phyloP scores from a whole-genome alignment of 805 yeast genomes.

The Kazachstania taianensis region DNA sequence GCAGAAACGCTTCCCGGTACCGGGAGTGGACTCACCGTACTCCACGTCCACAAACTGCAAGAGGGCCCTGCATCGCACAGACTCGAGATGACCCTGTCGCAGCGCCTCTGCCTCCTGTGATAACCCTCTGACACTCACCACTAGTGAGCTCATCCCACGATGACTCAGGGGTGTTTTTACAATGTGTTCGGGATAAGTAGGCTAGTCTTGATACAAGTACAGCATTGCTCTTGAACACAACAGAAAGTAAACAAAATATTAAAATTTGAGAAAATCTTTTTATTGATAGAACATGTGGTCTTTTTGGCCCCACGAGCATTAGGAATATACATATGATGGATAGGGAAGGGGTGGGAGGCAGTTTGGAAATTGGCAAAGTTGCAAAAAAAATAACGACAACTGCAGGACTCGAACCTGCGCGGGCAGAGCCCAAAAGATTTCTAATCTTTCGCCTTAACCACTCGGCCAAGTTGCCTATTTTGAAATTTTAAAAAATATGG shows the following conservation, averaged over 20 bases:
- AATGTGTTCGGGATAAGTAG: no score
- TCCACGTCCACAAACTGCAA: conserved; percentile 13
- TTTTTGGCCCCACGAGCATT: no score
- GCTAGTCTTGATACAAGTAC: no score
- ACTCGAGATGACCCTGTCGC: background rate
- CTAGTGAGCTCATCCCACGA: conserved; percentile 11
- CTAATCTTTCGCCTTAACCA: conserved; percentile 58
- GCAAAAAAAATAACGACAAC: conserved; percentile 30
- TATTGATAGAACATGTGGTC: no score
- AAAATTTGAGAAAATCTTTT: no score
- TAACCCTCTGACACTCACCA: conserved; percentile 6
- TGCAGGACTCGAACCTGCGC: conserved; percentile 67
- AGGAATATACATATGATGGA: no score
- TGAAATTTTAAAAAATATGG: no score
- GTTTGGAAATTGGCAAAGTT: no score
- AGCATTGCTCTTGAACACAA: no score
- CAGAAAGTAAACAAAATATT: no score
- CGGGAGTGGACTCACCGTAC: background rate
- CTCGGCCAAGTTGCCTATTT: conserved; percentile 47
- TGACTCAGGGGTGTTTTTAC: no score
- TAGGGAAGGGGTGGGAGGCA: no score
- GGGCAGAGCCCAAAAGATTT: conserved; percentile 50
- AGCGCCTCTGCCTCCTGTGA: background rate
- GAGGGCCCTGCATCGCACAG: conserved; percentile 8
- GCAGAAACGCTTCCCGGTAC: conserved; percentile 5